These are phyloP conservation scores for Septoria petroselini DNA, from an alignment of 2,329 filamentous ascomycete species.

Conservation along the genomic window DNA sequence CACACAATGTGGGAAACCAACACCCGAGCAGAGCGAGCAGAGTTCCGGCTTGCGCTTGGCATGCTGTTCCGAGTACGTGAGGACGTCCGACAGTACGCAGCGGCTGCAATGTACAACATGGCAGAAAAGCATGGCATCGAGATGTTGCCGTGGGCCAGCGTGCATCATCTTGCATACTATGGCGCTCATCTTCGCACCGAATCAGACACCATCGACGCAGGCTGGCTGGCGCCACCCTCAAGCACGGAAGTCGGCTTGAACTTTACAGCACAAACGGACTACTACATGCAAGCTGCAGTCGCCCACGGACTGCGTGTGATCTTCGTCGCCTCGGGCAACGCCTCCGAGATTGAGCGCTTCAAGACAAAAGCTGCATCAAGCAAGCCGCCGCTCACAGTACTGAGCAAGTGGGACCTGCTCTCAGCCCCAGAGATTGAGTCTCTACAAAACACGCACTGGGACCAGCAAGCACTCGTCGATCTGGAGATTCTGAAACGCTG, in stretches of 20 bases:
- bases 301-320: conserved; percentile 32
- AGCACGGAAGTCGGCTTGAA: conserved; percentile 18
- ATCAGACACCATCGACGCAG: conserved; percentile 32
- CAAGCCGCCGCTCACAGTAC: conserved; percentile 40
- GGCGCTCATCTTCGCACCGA: conserved; percentile 41
- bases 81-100: conserved; percentile 31
- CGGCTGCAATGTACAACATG: conserved; percentile 34
- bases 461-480: conserved; percentile 50
- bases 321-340: conserved; percentile 46
- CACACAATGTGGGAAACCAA: conserved; percentile 26
- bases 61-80: conserved; percentile 17
- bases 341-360: conserved; percentile 40
- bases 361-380: conserved; percentile 34
- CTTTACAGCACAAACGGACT: conserved; percentile 36
- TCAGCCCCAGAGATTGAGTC: conserved; percentile 36
- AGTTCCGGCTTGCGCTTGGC: conserved; percentile 24
- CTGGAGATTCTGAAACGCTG: conserved; percentile 49
- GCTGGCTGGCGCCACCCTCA: conserved; percentile 24
- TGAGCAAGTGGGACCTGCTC: conserved; percentile 45
- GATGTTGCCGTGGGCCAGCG: conserved; percentile 19
- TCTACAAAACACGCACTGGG: conserved; percentile 44
- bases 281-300: conserved; percentile 38
- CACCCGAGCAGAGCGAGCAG: conserved; percentile 11
- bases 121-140: conserved; percentile 24
- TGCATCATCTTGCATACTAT: conserved; percentile 33